A percentile compares a stretch with the other conserved stretches of the same genome.
These are phyloP conservation scores for Pythium vanterpoolii DNA, from an alignment of 352 stramenopile species.

Conservation along the genomic window DNA sequence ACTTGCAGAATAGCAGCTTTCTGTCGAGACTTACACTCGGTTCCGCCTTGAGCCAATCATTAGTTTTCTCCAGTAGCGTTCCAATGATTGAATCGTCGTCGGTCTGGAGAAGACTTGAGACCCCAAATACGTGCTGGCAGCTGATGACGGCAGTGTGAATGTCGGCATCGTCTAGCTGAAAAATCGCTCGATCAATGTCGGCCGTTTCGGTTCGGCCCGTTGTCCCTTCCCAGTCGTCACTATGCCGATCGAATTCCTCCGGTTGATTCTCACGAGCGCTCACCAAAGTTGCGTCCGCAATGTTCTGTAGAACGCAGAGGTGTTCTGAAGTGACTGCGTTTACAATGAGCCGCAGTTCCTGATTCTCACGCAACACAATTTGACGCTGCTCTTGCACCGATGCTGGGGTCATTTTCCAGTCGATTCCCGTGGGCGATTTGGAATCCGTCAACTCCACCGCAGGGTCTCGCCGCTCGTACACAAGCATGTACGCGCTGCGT, in stretches of 20 bases:
- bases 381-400: conserved; percentile 6
- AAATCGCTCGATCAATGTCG: not conserved
- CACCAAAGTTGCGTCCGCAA: not conserved
- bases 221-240: not conserved
- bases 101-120: conserved; percentile 11
- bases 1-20: conserved; percentile 11
- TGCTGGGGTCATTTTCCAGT: not conserved
- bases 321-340: conserved; percentile 3
- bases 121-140: conserved; percentile 21
- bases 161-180: not conserved
- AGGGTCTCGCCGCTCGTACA: conserved; percentile 53
- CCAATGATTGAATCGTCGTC: conserved; percentile 11
- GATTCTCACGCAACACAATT: conserved; percentile 7
- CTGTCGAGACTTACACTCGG: not conserved
- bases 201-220: not conserved
- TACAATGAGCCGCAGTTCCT: conserved; percentile 18
- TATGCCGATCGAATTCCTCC: not conserved
- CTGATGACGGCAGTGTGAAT: not conserved
- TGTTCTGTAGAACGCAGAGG: not conserved
- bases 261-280: not conserved
- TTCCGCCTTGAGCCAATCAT: conserved; percentile 5
- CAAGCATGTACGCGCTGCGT: conserved; percentile 73
- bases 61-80: not conserved
- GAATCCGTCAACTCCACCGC: not conserved
- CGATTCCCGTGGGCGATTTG: not conserved